Evolutionary conservation across 768 basidiomycete genomes (phyloP).

Genomic region (Lentinula lateritia): DNA sequence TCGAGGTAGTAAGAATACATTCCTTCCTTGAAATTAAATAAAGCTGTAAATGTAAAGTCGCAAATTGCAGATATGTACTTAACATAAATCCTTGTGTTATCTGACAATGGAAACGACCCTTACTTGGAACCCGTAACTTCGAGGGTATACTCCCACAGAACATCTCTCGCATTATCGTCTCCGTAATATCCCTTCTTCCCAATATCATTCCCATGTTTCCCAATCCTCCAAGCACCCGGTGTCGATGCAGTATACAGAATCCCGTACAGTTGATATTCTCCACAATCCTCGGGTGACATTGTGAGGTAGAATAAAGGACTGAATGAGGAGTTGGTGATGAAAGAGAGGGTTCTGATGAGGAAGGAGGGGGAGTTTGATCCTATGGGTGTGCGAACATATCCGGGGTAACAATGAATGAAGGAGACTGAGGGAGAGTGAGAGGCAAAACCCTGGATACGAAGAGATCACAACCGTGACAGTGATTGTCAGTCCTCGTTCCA

Average conservation of each 20-base stretch:
- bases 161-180: constrained; percentile 29
- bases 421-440: not conserved
- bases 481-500: not conserved
- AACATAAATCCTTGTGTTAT: no score
- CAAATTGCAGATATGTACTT: no score
- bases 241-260: not conserved
- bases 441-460: not conserved
- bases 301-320: not conserved
- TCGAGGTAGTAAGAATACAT: no score
- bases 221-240: constrained; percentile 17
- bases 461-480: not conserved
- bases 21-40: no score
- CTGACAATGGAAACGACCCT: not conserved
- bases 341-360: not conserved
- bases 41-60: no score
- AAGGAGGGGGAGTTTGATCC: not conserved
- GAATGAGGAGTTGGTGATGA: not conserved
- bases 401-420: not conserved
- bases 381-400: not conserved
- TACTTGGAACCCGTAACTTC: constrained; percentile 7
- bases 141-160: constrained; percentile 30
- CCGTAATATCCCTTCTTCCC: constrained; percentile 28
- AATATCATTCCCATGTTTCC: constrained; percentile 25
- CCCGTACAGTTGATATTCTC: constrained; percentile 1
- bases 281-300: not conserved